Conservation (phyloP, 129 eudicot genomes). For the Oenanthe sinensis region DNA sequence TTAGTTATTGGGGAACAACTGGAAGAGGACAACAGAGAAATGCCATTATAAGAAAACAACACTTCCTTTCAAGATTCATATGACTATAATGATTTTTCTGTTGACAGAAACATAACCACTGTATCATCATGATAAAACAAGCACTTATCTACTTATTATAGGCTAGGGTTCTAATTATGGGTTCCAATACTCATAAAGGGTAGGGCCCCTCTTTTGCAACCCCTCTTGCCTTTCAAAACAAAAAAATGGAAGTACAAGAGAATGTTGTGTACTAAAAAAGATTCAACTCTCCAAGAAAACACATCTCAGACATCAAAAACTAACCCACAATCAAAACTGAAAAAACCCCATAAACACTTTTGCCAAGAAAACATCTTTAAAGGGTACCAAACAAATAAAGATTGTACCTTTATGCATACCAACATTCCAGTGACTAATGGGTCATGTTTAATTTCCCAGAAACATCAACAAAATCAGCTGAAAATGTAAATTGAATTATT, state of each 20-base stretch:
- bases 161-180: background rate
- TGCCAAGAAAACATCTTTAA: background rate
- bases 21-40: slow-evolving; percentile 13
- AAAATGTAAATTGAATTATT: background rate
- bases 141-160: background rate
- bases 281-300: background rate
- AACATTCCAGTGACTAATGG: slow-evolving; percentile 2
- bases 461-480: background rate
- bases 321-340: background rate
- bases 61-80: background rate
- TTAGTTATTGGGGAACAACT: background rate
- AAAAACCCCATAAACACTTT: background rate
- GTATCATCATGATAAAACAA: background rate
- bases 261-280: background rate
- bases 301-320: background rate
- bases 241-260: background rate
- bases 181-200: background rate
- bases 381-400: slow-evolving; percentile 12
- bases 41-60: slow-evolving; percentile 11
- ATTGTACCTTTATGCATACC: slow-evolving; percentile 30
- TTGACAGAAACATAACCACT: background rate
- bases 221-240: background rate
- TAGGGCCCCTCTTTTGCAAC: background rate
- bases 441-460: background rate
- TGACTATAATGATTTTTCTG: slow-evolving; percentile 14